Evolutionary conservation across 139 green algal species (phyloP), one percentile per base, ranked within the genome.

Genomic region (Helicosporidium sp.): DNA sequence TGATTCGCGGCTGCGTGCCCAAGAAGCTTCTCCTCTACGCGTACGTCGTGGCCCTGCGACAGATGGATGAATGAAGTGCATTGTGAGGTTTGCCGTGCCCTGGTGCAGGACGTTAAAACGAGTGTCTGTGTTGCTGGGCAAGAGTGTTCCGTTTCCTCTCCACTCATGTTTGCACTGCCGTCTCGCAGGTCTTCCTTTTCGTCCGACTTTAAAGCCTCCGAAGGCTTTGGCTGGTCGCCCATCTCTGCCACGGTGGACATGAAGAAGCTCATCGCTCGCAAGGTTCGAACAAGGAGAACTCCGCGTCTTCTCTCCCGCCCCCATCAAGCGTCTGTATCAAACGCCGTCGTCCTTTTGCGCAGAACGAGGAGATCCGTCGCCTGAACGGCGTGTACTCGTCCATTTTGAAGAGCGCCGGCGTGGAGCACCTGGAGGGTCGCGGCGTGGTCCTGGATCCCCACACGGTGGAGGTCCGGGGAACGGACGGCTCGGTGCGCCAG

Each of bases 21-120:
- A 98, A 98, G 69, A 98, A 98, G 73, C 73, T 98, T 6, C 73
- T 98, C 43, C 86, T 97, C 47, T 98, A 89, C 34, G 82, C 75
- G 57, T 72, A 36, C 57, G 64, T 52, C 5, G 19, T 22, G 18
- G 27, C n/a, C n/a, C n/a, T n/a, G n/a, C n/a, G n/a, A n/a, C n/a
- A n/a, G n/a, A n/a, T 44, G 39, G 12, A n/a, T 17, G 39, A n/a
- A n/a, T 17, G 39, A n/a, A 44, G 34, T 40, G 34, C 34, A n/a
- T n/a, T n/a, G n/a, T n/a, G n/a, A n/a, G n/a, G n/a, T n/a, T 26
- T 35, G 24, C 7, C 15, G 18, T 48, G 23, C 6, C 15, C 6
- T 31, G 20, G 22, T 31, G 43, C 7, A 18, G 13, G 12, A 35
- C 13, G 24, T 28, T 17, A n/a, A 34, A 22, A 18, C 7, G 7